phyloP scores from a whole-genome alignment of 768 basidiomycete genomes.

The Mycena filopes region DNA sequence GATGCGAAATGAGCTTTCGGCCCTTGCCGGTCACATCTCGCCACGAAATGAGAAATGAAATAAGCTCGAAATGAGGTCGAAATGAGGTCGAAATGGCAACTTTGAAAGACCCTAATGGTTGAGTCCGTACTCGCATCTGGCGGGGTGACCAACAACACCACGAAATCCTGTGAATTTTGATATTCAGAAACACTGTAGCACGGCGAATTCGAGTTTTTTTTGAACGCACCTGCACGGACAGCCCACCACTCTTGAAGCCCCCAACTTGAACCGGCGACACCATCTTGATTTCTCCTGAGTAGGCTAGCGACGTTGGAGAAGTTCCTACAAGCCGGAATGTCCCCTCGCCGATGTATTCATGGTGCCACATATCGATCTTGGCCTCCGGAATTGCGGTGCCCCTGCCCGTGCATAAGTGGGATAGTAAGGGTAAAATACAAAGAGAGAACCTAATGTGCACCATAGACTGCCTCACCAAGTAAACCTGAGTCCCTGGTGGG shows the following conservation, averaged over 20 bases:
- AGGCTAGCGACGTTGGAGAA: slow-evolving; percentile 70
- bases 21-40: too few species aligned
- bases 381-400: slow-evolving; percentile 59
- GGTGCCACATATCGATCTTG: slow-evolving; percentile 79
- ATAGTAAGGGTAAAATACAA: background rate
- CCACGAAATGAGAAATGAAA: too few species aligned
- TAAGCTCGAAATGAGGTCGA: too few species aligned
- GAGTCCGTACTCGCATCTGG: slow-evolving; percentile 65
- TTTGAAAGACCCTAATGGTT: too few species aligned
- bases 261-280: slow-evolving; percentile 60
- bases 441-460: slow-evolving; percentile 67
- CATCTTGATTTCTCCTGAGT: slow-evolving; percentile 71
- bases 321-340: slow-evolving; percentile 67
- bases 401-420: slow-evolving; percentile 40
- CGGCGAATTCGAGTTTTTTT: too few species aligned
- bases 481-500: slow-evolving; percentile 58
- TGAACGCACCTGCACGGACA: slow-evolving; percentile 68
- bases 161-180: slow-evolving; percentile 62
- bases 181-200: slow-evolving; percentile 10
- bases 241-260: slow-evolving; percentile 73
- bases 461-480: slow-evolving; percentile 71
- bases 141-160: slow-evolving; percentile 71
- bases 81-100: too few species aligned
- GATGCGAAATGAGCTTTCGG: too few species aligned
- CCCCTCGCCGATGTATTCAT: slow-evolving; percentile 71